Base-by-base conservation (phyloP, 371 early-diverging fungal genomes). In the Zopfochytrium polystomum region DNA sequence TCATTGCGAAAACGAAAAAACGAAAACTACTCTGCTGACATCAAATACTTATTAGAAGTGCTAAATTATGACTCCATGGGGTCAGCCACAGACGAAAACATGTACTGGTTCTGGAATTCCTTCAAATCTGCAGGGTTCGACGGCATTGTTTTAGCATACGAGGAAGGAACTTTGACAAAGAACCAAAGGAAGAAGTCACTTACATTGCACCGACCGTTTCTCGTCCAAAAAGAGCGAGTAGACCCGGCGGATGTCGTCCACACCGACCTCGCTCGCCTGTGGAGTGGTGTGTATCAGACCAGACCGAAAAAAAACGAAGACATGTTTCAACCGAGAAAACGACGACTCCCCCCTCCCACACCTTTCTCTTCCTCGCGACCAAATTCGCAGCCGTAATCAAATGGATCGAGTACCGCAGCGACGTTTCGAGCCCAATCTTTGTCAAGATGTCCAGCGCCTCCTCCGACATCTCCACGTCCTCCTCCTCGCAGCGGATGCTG, bases 341-440 rank as follows among this genome's bases (percentile, higher is more conserved):
- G 5, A 33, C 20, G 22, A n/a, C n/a, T n/a, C 38, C 11, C 38
- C 38, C 38, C 53, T 33, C 18, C 38, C 38, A 50, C 64, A 84
- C 85, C 81, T 95, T 93, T 68, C 96, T 80, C 80, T 91, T 95
- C 65, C 85, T 77, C 33, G 97, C 88, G 30, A 94, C 89, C 51
- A 96, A 74, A 58, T 90, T 81, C 13, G 95, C 86, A 11, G 95
- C 90, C 25, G 97, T 93, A 64, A 99, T 95, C 29, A 99, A 71
- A 69, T 99, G 97, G 60, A 99, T 96, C 0, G 97, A 85, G 68
- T 99, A 99, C 52, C 99, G 86, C 66, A 99, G 71, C n/a, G 92
- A 91, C 0, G 95, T 90, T 72, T 91, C 90, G 33, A 85, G 72
- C 2, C 95, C 98, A 68, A 98, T 92, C 68, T 84, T 84, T 6